Evolutionary conservation across 805 yeast genomes (phyloP).

Genomic region (Kuraishia piskuri): DNA sequence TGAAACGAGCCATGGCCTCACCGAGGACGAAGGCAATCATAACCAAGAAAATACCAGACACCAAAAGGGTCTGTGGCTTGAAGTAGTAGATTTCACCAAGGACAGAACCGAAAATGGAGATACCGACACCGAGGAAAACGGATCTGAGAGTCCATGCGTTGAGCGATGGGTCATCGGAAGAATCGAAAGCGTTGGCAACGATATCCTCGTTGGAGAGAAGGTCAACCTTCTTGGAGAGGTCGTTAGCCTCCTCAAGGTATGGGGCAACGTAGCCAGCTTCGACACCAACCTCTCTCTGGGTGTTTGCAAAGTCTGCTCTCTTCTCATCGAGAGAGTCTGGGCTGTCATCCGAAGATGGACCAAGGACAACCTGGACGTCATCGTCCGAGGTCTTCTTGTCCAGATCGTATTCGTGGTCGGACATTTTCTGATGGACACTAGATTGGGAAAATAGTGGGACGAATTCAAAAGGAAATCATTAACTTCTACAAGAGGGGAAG

Average conservation of each 20-base stretch:
- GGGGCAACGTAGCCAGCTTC: neutral
- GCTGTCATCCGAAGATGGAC: neutral
- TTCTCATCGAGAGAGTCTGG: neutral
- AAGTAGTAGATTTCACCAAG: slow-evolving; percentile 25
- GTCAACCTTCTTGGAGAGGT: neutral
- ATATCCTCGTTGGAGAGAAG: slow-evolving; percentile 9
- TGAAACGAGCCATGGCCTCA: slow-evolving; percentile 17
- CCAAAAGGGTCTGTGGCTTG: slow-evolving; percentile 26
- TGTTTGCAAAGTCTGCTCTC: neutral
- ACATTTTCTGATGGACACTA: neutral
- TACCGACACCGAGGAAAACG: slow-evolving; percentile 21
- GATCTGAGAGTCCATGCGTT: slow-evolving; percentile 30
- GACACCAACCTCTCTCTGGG: neutral
- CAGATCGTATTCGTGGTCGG: neutral
- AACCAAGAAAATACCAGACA: slow-evolving; percentile 23
- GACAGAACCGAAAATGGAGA: slow-evolving; percentile 26
- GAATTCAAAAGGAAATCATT: neutral
- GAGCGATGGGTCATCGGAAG: slow-evolving; percentile 27
- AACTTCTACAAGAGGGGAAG: neutral
- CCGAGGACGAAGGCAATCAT: slow-evolving; percentile 23
- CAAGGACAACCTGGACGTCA: neutral
- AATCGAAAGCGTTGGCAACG: slow-evolving; percentile 16
- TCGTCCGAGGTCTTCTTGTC: neutral
- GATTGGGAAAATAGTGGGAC: neutral
- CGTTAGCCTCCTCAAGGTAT: neutral